Percentiles rank a stretch among this genome's conserved stretches.
phyloP scores from a whole-genome alignment of 2,329 filamentous ascomycete genomes.

The Podosphaera fusca region DNA sequence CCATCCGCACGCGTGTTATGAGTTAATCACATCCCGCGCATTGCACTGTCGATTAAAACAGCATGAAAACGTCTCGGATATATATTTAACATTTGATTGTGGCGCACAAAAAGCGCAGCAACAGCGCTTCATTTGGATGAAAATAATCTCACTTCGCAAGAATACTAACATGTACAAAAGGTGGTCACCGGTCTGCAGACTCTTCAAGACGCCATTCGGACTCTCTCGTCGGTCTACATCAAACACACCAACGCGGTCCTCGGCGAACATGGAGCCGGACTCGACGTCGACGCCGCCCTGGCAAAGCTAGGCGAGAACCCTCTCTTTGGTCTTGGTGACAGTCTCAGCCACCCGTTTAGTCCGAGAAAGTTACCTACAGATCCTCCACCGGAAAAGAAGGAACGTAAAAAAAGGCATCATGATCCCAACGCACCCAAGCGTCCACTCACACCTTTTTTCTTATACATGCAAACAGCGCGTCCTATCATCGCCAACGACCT shows the following conservation, averaged over 20 bases:
- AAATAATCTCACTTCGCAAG: too few species aligned
- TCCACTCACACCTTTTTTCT: conserved; percentile 80
- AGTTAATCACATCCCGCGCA: conserved; percentile 4
- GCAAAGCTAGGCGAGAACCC: conserved; percentile 23
- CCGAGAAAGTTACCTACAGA: conserved; percentile 21
- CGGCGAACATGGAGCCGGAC: conserved; percentile 30
- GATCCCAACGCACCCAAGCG: conserved; percentile 92
- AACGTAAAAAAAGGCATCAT: conserved; percentile 66
- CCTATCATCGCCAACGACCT: conserved; percentile 61
- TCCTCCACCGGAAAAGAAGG: conserved; percentile 49
- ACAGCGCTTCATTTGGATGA: too few species aligned
- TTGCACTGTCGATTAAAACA: conserved; percentile 5
- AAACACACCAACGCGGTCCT: conserved; percentile 72
- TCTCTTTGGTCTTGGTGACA: conserved; percentile 15
- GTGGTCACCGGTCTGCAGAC: conserved; percentile 56
- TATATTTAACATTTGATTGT: conserved; percentile 1
- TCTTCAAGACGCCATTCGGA: conserved; percentile 57
- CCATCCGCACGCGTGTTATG: conserved; percentile 6
- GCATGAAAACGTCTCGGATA: conserved; percentile 5
- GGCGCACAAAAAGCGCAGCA: too few species aligned
- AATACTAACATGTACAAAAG: conserved; percentile 21
- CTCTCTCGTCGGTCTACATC: conserved; percentile 63
- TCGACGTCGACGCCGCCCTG: conserved; percentile 22
- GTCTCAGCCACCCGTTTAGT: conserved; percentile 15
- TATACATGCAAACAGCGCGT: conserved; percentile 78